Base-by-base conservation (phyloP, 768 basidiomycete species). In the Leccinum uliginosum region DNA sequence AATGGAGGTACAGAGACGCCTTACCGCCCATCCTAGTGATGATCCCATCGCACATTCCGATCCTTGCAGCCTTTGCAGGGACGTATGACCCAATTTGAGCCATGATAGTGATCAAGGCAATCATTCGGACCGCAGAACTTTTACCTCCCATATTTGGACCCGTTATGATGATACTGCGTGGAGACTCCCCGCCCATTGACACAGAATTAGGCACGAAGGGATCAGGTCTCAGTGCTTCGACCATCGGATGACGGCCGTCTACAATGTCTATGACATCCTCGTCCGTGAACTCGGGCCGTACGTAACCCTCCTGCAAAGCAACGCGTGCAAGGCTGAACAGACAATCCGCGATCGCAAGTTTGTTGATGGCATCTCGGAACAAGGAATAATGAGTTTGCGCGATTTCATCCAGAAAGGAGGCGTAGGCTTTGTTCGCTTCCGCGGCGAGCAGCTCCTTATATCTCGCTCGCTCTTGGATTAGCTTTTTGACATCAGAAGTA, bases 1-100 rank as follows among this genome's bases (percentile, higher is more conserved):
- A 51, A 32, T 46, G 43, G 45, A 56, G 40, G 48, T 24, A n/a
- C 48, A 12, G 23, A 1, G 6, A 4, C 5, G 60, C 83, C 51
- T 62, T 62, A 87, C 89, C 89, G 57, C 93, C 93, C 92, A 95
- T 95, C 51, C 95, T 80, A 2, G 93, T 95, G 23, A 89, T 78
- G 19, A 98, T 83, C 0, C 86, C 84, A 65, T 98, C 94, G 51
- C 93, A 78, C 51, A 95, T 74, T n/a, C 88, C 84, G 45, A 96
- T 73, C 60, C 73, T 87, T 49, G 89, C 87, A 0, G 83, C 79
- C 14, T 74, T 71, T 1, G 93, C 93, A 17, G 96, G 96, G 3
- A 98, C 92, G 66, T 91, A 96, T 15, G 86, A 89, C 11, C 96
- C 96, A n/a, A 97, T 85, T 67, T 98, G 94, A 1, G 91, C 71